Evolutionary conservation across 1,284 basidiomycete species (phyloP), one percentile per base, ranked within the genome.

Genomic region (Pseudozyma sp.): DNA sequence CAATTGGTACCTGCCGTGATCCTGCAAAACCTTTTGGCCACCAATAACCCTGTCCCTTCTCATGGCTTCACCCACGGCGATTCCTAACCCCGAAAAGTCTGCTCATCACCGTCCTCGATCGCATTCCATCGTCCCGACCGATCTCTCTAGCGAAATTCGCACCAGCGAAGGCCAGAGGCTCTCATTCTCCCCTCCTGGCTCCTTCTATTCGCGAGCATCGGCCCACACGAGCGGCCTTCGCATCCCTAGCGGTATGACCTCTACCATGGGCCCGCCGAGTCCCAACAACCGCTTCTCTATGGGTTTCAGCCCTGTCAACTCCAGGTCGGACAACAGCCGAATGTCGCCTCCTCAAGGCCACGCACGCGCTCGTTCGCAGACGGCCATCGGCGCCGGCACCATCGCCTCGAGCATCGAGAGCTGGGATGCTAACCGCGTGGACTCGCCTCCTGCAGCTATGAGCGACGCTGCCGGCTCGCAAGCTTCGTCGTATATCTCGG

Each of bases 11-110:
- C 33, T 35, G 5, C 8, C 31, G 17, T 24, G 17, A 45, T 33
- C n/a, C 13, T 9, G n/a, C 13, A 33, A 4, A 24, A 7, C 7
- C 19, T 17, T 33, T 16, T 29, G 10, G 39, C 8, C 16, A 17
- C 40, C 8, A 17, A 5, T 17, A 29, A 17, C 11, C 3, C 17
- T 29, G 37, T 19, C 17, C 35, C n/a, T n/a, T 49, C 62, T 54
- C 34, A 78, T 78, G 75, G 75, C 75, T 54, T 68, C 75, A 33
- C 77, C 77, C 0, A 79, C 77, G 3, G 74, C 77, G 9, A 79
- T 79, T 34, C 75, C 77, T 17, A 65, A 79, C 35, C 53, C 57
- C 39, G 67, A 79, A 61, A 77, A 74, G 52, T 79, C 77, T 54
- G 63, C 75, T 30, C 77, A 79, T 46, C 64, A 79, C 65, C 70